Evolutionary conservation across 1,139 yeast species (phyloP).

Genomic region (Lodderomyces elongisporus): DNA sequence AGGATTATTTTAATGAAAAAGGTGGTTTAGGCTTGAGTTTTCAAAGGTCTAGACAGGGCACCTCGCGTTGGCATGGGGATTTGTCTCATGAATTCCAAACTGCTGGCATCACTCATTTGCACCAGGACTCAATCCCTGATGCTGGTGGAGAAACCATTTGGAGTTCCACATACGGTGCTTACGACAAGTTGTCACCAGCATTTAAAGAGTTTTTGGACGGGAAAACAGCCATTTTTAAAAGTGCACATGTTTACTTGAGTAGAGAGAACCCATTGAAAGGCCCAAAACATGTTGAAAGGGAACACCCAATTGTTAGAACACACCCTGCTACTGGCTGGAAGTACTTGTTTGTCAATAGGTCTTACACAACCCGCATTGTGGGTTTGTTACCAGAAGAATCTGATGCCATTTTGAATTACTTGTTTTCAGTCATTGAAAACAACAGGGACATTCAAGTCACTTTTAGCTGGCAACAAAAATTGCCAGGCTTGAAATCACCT

Average conservation of each 20-base stretch:
- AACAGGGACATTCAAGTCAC: conserved; percentile 46
- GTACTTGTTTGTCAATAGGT: conserved; percentile 32
- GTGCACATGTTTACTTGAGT: conserved; percentile 34
- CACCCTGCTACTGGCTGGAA: conserved; percentile 44
- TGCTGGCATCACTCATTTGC: conserved; percentile 36
- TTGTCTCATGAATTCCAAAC: conserved; percentile 32
- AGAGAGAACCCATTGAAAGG: conserved; percentile 31
- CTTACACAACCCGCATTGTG: conserved; percentile 34
- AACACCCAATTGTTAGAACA: conserved; percentile 37
- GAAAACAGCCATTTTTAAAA: conserved; percentile 30
- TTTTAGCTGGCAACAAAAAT: conserved; percentile 40
- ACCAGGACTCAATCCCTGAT: conserved; percentile 30
- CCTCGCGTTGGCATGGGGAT: conserved; percentile 35
- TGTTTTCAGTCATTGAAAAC: conserved; percentile 29
- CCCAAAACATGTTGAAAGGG: conserved; percentile 31
- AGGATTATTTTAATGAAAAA: conserved; percentile 30
- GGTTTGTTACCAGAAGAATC: conserved; percentile 34
- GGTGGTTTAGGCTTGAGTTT: conserved; percentile 22
- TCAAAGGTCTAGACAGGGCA: conserved; percentile 29
- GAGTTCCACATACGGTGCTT: conserved; percentile 36
- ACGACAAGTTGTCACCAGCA: conserved; percentile 34
- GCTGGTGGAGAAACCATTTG: conserved; percentile 38
- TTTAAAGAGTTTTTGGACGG: conserved; percentile 35
- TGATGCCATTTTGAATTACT: conserved; percentile 27
- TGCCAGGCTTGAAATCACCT: conserved; percentile 3